Percentiles rank a stretch among this genome's conserved stretches.
These are phyloP conservation scores for Tuber brumale DNA, from an alignment of 495 filamentous ascomycete genomes.

Conservation along the genomic window DNA sequence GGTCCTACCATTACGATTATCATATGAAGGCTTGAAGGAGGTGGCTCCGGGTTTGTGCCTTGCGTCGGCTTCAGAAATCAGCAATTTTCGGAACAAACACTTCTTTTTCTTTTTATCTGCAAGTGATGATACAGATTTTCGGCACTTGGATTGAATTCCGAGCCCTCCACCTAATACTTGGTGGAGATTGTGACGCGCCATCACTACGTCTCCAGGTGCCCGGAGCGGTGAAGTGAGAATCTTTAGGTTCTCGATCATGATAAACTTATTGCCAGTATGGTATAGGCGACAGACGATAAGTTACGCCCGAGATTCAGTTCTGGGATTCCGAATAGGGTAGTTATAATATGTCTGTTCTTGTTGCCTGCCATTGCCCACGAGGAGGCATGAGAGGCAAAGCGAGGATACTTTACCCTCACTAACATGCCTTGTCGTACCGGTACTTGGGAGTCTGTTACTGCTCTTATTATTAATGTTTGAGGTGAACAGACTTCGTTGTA, in stretches of 20 bases:
- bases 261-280: no score
- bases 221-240: no score
- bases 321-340: no score
- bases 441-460: background rate
- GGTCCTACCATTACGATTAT: background rate
- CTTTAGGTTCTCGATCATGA: no score
- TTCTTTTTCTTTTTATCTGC: background rate
- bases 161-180: background rate
- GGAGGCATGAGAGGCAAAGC: background rate
- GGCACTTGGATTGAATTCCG: background rate
- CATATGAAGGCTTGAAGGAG: background rate
- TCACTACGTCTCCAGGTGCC: no score
- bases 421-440: background rate
- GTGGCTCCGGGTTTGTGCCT: background rate
- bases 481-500: background rate
- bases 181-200: background rate
- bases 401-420: background rate
- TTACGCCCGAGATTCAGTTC: no score
- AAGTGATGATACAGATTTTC: background rate
- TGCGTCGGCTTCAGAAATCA: background rate
- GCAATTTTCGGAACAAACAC: background rate
- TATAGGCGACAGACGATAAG: no score
- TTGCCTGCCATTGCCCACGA: background rate
- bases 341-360: no score
- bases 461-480: background rate